Evolutionary conservation across 2,329 filamentous ascomycete genomes (phyloP), one percentile per base, ranked within the genome.

Genomic region (Aspergillus vadensis): DNA sequence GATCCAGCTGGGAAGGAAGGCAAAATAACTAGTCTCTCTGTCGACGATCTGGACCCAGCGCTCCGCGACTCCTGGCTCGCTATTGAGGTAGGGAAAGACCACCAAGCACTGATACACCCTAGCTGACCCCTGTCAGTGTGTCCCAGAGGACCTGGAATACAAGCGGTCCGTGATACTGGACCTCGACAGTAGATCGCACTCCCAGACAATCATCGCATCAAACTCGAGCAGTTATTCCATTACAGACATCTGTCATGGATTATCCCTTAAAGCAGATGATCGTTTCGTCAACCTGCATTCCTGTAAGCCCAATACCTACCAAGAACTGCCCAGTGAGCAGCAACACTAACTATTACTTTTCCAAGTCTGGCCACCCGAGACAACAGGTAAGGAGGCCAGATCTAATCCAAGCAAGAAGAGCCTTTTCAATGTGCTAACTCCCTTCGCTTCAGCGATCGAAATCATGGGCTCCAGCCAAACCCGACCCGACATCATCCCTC

Each of bases 151-250:
- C 25, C 65, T 82, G 7, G 44, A 68, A 0, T 65, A 81, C n/a
- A 82, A 82, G 62, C 74, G 69, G 49, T 64, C 70, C 2, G 68
- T 80, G 4, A 74, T 82, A 23, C 47, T 61, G 0, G 65, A 81
- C 21, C 68, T 82, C 2, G 80, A 81, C 62, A 59, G 69, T 1
- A 50, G 77, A 1, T 73, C 79, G 0, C 65, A 69, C 0, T 59
- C 68, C 0, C 70, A 75, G 0, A 75, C 75, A 0, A 77, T 81
- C 5, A 75, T 82, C 48, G 80, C 77, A 0, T 80, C 79, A 0
- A 82, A 82, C 55, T 82, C 80, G 0, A 81, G 79, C 59, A 81
- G 79, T 54, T 81, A 80, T 62, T 74, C 75, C 6, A 80, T 78
- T 19, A 69, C 70, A 0, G 79, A 81, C 53, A 80, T 82, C n/a